Base-by-base conservation (phyloP, 495 filamentous ascomycete genomes). In the Lophiostoma macrostomum region DNA sequence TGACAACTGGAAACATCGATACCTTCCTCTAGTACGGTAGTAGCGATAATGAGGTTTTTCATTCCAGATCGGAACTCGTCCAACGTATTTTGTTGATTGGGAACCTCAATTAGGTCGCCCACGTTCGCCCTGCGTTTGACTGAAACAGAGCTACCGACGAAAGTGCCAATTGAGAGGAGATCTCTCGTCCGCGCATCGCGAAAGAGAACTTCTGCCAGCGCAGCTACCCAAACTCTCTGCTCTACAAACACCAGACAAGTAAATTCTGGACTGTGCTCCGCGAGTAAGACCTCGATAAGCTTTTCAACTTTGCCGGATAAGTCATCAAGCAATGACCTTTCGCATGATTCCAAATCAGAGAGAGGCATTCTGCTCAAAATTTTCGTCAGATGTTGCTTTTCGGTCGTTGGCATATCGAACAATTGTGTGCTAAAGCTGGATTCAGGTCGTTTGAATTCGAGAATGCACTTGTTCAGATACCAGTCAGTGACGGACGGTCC, bases 1-100 rank as follows among this genome's bases (percentile, higher is more conserved):
- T 91, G 87, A 66, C 91, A 96, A 5, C 83, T 82, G 7, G 85
- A 84, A 2, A 96, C 77, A 66, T 96, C 91, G 31, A 98, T 87
- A 0, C 91, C 93, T 69, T 98, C 93, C 68, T 97, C 91, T 0
- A 95, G 71, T 0, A 91, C 91, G 60, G 80, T 86, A 0, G 91
- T 96, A 0, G 88, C 80, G 5, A 98, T 70, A 8, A 98, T 74
- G 1, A 98, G 73, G 59, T 96, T 93, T 25, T 80, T 80, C 3
- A 69, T 71, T 7, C 90, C 88, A 2, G 64, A 60, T 14, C 80
- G 79, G 54, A 98, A 91, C 12, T 82, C 74, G 7, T 81, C 72
- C 1, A 98, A 76, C 0, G 83, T 82, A 19, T 76, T 54, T 30
- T 72, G 64, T 48, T 87, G 83, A 41, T 71, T 71, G 8, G 76